These are phyloP conservation scores for Coemansia sp. DNA, from an alignment of 192 early-diverging fungal species.

Conservation along the genomic window DNA sequence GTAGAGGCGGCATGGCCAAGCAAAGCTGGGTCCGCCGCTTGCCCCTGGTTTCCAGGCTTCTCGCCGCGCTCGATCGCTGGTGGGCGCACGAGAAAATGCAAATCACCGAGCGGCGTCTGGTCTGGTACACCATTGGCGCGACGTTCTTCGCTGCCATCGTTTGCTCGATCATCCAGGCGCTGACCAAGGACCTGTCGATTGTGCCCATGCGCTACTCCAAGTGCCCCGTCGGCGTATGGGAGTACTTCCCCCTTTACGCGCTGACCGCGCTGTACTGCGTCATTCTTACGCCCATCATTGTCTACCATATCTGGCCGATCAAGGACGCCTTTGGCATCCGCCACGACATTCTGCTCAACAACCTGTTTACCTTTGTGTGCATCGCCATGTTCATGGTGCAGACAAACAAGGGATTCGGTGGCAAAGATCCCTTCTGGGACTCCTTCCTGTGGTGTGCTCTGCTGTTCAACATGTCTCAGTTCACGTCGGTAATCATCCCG, in stretches of 20 bases:
- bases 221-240: conserved; percentile 52
- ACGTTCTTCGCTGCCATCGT: conserved; percentile 40
- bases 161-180: conserved; percentile 44
- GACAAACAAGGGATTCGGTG: conserved; percentile 44
- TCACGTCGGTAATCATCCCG: conserved; percentile 48
- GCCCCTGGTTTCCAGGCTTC: not conserved
- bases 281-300: conserved; percentile 45
- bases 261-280: conserved; percentile 45
- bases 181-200: conserved; percentile 44
- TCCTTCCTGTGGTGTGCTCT: conserved; percentile 50
- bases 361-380: conserved; percentile 48
- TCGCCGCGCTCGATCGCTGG: conserved; percentile 20
- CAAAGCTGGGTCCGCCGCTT: not conserved
- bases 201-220: conserved; percentile 43
- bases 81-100: conserved; percentile 40
- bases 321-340: conserved; percentile 51
- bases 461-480: conserved; percentile 54
- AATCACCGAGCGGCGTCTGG: conserved; percentile 47
- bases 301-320: conserved; percentile 53
- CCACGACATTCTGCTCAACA: conserved; percentile 53
- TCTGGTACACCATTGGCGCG: conserved; percentile 37
- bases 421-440: conserved; percentile 49
- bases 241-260: conserved; percentile 52
- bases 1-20: not conserved
- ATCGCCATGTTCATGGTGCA: conserved; percentile 54